Conservation (phyloP, 768 basidiomycete species). For the Kwoniella pini region DNA sequence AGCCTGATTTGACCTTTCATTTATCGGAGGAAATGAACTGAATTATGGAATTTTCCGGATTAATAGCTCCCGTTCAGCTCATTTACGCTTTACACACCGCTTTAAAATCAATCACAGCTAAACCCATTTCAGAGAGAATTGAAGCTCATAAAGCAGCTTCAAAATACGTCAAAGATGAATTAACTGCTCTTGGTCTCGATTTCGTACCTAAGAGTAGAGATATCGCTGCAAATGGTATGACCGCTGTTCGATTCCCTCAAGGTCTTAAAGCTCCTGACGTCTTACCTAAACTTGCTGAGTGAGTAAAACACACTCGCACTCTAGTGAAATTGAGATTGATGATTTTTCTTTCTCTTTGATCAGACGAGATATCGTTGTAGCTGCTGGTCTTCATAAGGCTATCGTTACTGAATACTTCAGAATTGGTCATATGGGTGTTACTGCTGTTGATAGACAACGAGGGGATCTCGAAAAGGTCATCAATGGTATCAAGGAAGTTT, state of each 20-base stretch:
- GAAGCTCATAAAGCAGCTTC: conserved; percentile 70
- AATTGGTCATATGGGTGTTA: conserved; percentile 90
- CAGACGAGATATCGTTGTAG: conserved; percentile 73
- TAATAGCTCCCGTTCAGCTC: conserved; percentile 76
- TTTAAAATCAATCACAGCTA: conserved; percentile 68
- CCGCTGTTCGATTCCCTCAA: conserved; percentile 76
- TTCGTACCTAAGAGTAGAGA: conserved; percentile 64
- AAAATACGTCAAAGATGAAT: conserved; percentile 68
- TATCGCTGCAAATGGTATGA: conserved; percentile 90
- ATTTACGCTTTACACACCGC: conserved; percentile 88
- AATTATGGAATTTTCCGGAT: not conserved
- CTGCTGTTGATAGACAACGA: conserved; percentile 69
- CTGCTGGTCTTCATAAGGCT: conserved; percentile 80
- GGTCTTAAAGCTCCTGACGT: conserved; percentile 76
- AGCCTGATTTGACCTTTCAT: too few relatives aligned
- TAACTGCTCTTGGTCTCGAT: conserved; percentile 68
- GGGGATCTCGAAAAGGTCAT: conserved; percentile 77
- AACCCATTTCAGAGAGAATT: conserved; percentile 77
- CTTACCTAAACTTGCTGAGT: conserved; percentile 66
- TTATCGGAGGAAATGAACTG: not conserved
- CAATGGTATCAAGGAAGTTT: conserved; percentile 60
- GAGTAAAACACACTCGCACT: conserved; percentile 16
- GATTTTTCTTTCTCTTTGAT: too few relatives aligned
- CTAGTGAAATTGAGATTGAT: too few relatives aligned
- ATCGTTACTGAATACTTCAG: conserved; percentile 92